Conservation (phyloP, 805 yeast species). For the Wickerhamiella dianesei region DNA sequence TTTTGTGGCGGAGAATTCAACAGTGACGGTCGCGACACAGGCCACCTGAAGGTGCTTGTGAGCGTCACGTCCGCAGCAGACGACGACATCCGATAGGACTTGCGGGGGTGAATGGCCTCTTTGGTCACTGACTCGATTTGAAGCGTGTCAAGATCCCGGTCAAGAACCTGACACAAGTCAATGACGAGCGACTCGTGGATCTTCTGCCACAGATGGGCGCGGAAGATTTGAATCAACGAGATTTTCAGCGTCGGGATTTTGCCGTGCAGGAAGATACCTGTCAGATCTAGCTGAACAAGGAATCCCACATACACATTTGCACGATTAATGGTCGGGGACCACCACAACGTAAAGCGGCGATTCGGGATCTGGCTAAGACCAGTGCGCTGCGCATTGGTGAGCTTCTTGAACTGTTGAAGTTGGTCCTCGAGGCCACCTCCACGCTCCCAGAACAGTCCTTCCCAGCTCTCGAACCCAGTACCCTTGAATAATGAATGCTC, state of each 20-base stretch:
- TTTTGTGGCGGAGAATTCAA: constrained; percentile 46
- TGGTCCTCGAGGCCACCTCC: constrained; percentile 96
- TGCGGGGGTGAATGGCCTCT: constrained; percentile 90
- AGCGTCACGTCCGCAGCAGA: constrained; percentile 85
- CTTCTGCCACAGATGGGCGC: constrained; percentile 98
- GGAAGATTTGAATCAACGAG: constrained; percentile 85
- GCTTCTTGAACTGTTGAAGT: constrained; percentile 69
- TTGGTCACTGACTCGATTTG: constrained; percentile 79
- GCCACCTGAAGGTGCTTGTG: constrained; percentile 68
- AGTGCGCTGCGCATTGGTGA: constrained; percentile 94
- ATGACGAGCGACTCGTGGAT: constrained; percentile 92
- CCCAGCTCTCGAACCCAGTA: constrained; percentile 97
- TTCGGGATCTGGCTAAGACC: constrained; percentile 97
- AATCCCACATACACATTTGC: constrained; percentile 98
- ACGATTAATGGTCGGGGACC: constrained; percentile 98
- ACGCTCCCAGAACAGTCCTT: constrained; percentile 96
- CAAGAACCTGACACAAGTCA: constrained; percentile 85
- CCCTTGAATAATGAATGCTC: constrained; percentile 94
- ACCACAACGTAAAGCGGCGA: constrained; percentile 94
- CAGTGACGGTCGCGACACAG: constrained; percentile 60
- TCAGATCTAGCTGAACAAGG: constrained; percentile 85
- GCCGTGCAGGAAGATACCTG: constrained; percentile 95
- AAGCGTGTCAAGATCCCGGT: constrained; percentile 68
- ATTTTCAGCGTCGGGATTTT: constrained; percentile 94
- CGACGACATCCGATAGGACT: constrained; percentile 93